Evolutionary conservation across 2,329 filamentous ascomycete species (phyloP).

Genomic region (Sporothrix pseudoabietina): DNA sequence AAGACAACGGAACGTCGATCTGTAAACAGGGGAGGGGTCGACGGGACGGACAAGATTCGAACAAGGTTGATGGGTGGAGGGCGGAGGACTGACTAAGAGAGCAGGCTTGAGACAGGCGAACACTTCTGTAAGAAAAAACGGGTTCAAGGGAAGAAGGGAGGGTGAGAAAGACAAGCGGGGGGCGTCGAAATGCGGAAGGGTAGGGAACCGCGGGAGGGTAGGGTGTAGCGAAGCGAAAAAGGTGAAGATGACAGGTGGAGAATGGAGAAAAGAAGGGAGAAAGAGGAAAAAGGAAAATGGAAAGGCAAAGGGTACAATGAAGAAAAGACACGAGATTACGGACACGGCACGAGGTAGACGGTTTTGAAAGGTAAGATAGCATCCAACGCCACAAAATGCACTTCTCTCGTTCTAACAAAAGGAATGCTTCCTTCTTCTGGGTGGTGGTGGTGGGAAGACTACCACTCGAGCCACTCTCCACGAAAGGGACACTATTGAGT

Average conservation of each 20-base stretch:
- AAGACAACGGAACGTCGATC: conserved; percentile 8
- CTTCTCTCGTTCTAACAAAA: background rate
- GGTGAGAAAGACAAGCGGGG: background rate
- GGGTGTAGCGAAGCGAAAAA: background rate
- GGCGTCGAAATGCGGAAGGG: background rate
- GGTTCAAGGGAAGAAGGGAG: background rate
- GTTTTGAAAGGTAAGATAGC: background rate
- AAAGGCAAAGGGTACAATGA: background rate
- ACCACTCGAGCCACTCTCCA: background rate
- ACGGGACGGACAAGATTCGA: background rate
- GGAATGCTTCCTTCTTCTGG: too few species aligned
- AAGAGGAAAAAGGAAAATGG: background rate
- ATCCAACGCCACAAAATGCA: background rate
- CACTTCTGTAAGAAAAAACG: background rate
- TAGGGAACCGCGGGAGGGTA: background rate
- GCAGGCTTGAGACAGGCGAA: background rate
- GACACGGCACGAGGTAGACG: background rate
- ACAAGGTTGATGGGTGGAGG: background rate
- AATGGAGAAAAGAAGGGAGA: background rate
- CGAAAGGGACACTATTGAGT: too few species aligned
- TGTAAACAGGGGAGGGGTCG: background rate
- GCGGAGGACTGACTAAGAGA: background rate
- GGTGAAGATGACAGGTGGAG: background rate
- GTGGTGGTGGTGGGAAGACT: background rate
- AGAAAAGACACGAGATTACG: background rate